Percentiles rank a stretch among this genome's conserved stretches.
These are phyloP conservation scores for Trichoderma virens DNA, from an alignment of 495 filamentous ascomycete species.

Conservation along the genomic window DNA sequence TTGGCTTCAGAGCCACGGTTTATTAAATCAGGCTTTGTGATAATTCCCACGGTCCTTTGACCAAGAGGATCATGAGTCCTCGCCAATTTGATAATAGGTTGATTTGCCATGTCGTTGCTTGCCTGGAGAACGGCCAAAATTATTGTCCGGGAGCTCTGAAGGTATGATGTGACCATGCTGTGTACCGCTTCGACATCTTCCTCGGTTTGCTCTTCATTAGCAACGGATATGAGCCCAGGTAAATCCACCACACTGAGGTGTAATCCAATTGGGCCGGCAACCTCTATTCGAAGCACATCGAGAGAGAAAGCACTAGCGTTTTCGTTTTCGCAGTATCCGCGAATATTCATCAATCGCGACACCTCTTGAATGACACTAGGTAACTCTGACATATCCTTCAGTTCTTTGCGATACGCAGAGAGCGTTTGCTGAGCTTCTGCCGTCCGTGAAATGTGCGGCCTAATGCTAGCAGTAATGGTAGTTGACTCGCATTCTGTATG, in stretches of 20 bases:
- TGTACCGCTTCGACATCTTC: slow-evolving; percentile 41
- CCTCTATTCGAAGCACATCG: slow-evolving; percentile 55
- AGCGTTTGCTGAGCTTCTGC: slow-evolving; percentile 9
- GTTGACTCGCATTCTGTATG: slow-evolving; percentile 27
- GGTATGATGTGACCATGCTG: slow-evolving; percentile 46
- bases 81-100: slow-evolving; percentile 39
- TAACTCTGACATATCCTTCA: background rate
- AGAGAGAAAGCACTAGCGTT: slow-evolving; percentile 39
- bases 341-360: slow-evolving; percentile 12
- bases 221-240: slow-evolving; percentile 48
- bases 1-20: slow-evolving; percentile 18
- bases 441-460: slow-evolving; percentile 16
- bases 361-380: slow-evolving; percentile 14
- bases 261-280: slow-evolving; percentile 48
- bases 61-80: slow-evolving; percentile 33
- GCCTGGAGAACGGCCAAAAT: slow-evolving; percentile 53
- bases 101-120: slow-evolving; percentile 40
- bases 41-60: slow-evolving; percentile 46
- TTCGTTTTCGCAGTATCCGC: background rate
- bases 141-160: slow-evolving; percentile 46
- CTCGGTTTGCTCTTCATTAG: slow-evolving; percentile 31
- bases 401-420: background rate
- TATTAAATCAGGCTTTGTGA: slow-evolving; percentile 50
- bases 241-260: slow-evolving; percentile 59
- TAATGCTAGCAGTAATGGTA: slow-evolving; percentile 39